Conservation (phyloP, 1,284 basidiomycete genomes). For the Leccinum griseonigrum region DNA sequence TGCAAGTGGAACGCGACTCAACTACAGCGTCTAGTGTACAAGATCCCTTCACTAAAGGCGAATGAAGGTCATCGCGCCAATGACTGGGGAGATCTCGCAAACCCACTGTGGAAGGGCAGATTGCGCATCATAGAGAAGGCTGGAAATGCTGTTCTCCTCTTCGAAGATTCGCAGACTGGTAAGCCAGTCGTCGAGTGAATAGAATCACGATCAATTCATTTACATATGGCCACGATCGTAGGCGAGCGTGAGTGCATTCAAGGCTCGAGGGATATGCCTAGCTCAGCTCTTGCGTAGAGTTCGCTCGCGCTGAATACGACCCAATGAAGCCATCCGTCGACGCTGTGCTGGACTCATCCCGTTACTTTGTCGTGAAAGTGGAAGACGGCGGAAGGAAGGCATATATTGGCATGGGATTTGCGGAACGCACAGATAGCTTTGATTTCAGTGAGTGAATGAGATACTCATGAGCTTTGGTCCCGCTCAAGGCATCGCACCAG, state of each 20-base stretch:
- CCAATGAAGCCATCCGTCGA: constrained; percentile 83
- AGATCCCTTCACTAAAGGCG: constrained; percentile 77
- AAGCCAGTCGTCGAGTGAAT: constrained; percentile 12
- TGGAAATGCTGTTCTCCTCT: constrained; percentile 55
- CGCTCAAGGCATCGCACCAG: constrained; percentile 37
- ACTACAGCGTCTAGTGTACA: constrained; percentile 55
- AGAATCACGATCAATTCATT: constrained; percentile 5
- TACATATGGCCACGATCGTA: constrained; percentile 24
- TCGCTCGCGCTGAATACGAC: constrained; percentile 91
- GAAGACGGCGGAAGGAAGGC: constrained; percentile 86
- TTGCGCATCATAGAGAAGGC: constrained; percentile 78
- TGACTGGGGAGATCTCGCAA: constrained; percentile 81
- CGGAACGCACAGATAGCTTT: constrained; percentile 88
- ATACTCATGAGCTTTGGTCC: background rate
- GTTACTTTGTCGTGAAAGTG: constrained; percentile 93
- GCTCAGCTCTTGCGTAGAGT: constrained; percentile 51
- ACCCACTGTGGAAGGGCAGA: constrained; percentile 89
- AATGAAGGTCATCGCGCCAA: constrained; percentile 86
- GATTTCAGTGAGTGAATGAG: constrained; percentile 74
- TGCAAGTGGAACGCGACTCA: constrained; percentile 15
- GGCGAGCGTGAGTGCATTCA: constrained; percentile 56
- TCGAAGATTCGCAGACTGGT: constrained; percentile 81
- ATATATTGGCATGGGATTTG: constrained; percentile 93
- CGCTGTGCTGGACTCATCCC: constrained; percentile 92
- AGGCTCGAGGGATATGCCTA: constrained; percentile 10